Evolutionary conservation across 2,329 filamentous ascomycete species (phyloP).

Genomic region (Coleophoma crateriformis): DNA sequence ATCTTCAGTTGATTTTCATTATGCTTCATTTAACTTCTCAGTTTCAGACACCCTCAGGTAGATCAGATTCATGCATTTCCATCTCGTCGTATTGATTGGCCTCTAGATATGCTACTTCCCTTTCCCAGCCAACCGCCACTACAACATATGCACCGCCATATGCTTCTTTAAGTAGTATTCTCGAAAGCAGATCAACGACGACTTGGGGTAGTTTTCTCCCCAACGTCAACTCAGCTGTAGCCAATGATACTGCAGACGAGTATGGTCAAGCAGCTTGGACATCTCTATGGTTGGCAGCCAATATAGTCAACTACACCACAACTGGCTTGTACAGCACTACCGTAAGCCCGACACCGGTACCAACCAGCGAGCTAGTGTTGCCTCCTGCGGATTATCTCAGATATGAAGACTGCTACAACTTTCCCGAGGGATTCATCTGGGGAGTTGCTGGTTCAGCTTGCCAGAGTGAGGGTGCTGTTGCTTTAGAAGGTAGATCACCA

Average conservation of each 20-base stretch:
- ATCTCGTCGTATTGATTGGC: neutral
- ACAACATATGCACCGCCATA: neutral
- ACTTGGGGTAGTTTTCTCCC: neutral
- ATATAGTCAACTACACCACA: neutral
- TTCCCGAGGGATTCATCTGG: constrained; percentile 34
- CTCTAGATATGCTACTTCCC: neutral
- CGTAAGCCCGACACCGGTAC: constrained; percentile 46
- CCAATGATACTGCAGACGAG: neutral
- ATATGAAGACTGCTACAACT: constrained; percentile 19
- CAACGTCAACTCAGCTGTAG: neutral
- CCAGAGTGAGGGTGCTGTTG: constrained; percentile 34
- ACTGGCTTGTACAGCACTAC: constrained; percentile 38
- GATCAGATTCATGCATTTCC: too few species aligned
- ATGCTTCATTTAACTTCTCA: too few species aligned
- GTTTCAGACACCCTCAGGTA: too few species aligned
- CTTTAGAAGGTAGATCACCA: constrained; percentile 33
- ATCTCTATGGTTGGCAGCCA: neutral
- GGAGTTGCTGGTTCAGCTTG: constrained; percentile 33
- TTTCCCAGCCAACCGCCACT: neutral
- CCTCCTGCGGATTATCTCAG: constrained; percentile 31
- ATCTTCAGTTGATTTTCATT: too few species aligned
- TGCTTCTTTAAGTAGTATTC: neutral
- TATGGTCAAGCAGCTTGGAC: neutral
- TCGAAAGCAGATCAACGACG: neutral
- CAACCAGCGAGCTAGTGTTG: constrained; percentile 46